Conservation (phyloP, 1,284 basidiomycete species). For the Ganoderma multipileum region DNA sequence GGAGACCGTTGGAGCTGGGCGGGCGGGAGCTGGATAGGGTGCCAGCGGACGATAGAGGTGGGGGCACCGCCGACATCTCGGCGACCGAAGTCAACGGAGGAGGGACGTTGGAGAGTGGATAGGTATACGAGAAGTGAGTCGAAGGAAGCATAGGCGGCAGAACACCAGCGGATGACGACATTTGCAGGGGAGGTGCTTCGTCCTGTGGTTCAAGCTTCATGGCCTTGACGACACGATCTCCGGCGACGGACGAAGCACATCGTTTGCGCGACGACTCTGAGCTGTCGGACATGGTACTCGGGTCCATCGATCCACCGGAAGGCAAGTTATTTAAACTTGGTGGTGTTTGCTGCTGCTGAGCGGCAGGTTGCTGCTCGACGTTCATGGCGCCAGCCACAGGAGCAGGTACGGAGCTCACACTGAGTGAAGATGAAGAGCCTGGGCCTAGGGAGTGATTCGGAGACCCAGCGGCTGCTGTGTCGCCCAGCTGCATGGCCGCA, state of each 20-base stretch:
- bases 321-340: constrained; percentile 34
- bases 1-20: constrained; percentile 47
- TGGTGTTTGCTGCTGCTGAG: constrained; percentile 20
- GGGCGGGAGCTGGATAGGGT: constrained; percentile 48
- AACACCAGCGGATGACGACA: constrained; percentile 32
- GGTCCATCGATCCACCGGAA: constrained; percentile 35
- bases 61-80: constrained; percentile 34
- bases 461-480: constrained; percentile 30
- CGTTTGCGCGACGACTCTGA: constrained; percentile 61
- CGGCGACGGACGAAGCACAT: constrained; percentile 68
- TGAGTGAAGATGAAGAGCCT: constrained; percentile 31
- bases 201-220: constrained; percentile 75
- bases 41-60: constrained; percentile 39
- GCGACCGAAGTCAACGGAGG: constrained; percentile 33
- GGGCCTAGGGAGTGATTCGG: constrained; percentile 28
- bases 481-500: constrained; percentile 50
- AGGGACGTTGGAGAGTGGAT: constrained; percentile 32
- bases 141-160: constrained; percentile 40
- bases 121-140: constrained; percentile 35
- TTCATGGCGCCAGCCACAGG: constrained; percentile 27
- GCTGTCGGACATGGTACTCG: constrained; percentile 32
- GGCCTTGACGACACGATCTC: constrained; percentile 66
- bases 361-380: constrained; percentile 24
- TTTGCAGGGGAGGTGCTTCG: constrained; percentile 43
- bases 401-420: constrained; percentile 15